phyloP scores from a whole-genome alignment of 2,329 filamentous ascomycete species.

The Cyclaneusma minus region DNA sequence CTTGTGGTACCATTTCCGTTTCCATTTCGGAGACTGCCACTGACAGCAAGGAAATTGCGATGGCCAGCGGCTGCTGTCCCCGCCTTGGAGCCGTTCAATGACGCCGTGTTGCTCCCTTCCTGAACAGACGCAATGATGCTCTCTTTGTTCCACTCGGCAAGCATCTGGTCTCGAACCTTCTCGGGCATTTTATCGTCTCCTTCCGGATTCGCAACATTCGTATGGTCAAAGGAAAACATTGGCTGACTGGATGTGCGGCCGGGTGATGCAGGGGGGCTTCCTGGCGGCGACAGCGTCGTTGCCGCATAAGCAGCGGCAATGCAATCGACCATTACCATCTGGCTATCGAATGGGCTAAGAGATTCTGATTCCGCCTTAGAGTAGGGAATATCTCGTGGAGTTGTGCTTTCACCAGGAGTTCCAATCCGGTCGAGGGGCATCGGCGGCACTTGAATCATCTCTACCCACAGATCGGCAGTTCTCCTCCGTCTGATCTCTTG shows the following conservation, averaged over 20 bases:
- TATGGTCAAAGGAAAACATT: slow-evolving; percentile 34
- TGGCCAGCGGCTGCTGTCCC: slow-evolving; percentile 32
- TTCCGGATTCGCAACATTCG: slow-evolving; percentile 20
- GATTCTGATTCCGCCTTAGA: slow-evolving; percentile 43
- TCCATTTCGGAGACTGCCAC: slow-evolving; percentile 26
- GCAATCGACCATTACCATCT: slow-evolving; percentile 54
- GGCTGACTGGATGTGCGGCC: slow-evolving; percentile 47
- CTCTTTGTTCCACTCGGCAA: slow-evolving; percentile 68
- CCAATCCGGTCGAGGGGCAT: slow-evolving; percentile 45
- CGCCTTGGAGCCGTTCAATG: slow-evolving; percentile 58
- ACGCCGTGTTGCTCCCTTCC: slow-evolving; percentile 54
- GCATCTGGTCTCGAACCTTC: slow-evolving; percentile 58
- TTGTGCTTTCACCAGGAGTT: slow-evolving; percentile 29
- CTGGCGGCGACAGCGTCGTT: slow-evolving; percentile 43
- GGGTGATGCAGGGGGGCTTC: slow-evolving; percentile 57
- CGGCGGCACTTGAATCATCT: slow-evolving; percentile 57
- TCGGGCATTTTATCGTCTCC: slow-evolving; percentile 43
- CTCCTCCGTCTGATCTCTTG: slow-evolving; percentile 63
- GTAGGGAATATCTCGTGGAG: slow-evolving; percentile 26
- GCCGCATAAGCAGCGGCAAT: slow-evolving; percentile 59
- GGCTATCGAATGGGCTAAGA: slow-evolving; percentile 61
- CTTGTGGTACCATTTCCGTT: slow-evolving; percentile 21
- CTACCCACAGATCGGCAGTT: slow-evolving; percentile 64
- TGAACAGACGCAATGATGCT: slow-evolving; percentile 52
- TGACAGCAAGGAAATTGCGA: slow-evolving; percentile 42